These are phyloP conservation scores for Globisporangium emineosum DNA, from an alignment of 352 stramenopile species.

Conservation along the genomic window DNA sequence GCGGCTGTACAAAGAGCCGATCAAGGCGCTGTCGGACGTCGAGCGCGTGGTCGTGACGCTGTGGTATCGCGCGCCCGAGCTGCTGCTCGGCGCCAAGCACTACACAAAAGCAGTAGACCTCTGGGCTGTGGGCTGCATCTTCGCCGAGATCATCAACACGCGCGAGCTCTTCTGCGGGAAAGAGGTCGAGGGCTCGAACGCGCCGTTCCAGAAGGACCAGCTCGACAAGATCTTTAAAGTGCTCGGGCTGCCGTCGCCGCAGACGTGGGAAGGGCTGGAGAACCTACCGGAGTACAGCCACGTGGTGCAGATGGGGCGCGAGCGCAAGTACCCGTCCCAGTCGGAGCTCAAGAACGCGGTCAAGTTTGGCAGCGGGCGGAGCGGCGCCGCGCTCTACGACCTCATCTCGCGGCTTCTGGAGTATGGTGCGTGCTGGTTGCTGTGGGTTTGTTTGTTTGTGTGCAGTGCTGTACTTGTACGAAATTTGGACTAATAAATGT, in stretches of 20 bases:
- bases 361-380: constrained; percentile 75
- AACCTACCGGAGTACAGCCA: constrained; percentile 82
- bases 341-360: constrained; percentile 85
- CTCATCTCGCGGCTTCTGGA: constrained; percentile 75
- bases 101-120: constrained; percentile 96
- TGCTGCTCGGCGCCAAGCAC: constrained; percentile 90
- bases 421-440: constrained; percentile 47
- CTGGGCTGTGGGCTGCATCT: constrained; percentile 96
- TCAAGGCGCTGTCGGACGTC: constrained; percentile 86
- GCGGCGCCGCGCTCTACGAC: constrained; percentile 71
- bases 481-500: neutral
- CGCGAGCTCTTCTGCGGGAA: constrained; percentile 87
- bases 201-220: constrained; percentile 89
- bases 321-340: constrained; percentile 80
- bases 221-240: constrained; percentile 91
- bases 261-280: constrained; percentile 83
- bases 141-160: constrained; percentile 90
- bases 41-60: constrained; percentile 94
- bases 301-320: constrained; percentile 79
- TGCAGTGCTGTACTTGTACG: constrained; percentile 10
- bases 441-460: neutral
- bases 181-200: constrained; percentile 84
- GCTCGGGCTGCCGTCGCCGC: constrained; percentile 81
- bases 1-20: constrained; percentile 86
- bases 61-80: constrained; percentile 94